phyloP scores from a whole-genome alignment of 805 yeast genomes.

The Zygosaccharomyces bisporus region DNA sequence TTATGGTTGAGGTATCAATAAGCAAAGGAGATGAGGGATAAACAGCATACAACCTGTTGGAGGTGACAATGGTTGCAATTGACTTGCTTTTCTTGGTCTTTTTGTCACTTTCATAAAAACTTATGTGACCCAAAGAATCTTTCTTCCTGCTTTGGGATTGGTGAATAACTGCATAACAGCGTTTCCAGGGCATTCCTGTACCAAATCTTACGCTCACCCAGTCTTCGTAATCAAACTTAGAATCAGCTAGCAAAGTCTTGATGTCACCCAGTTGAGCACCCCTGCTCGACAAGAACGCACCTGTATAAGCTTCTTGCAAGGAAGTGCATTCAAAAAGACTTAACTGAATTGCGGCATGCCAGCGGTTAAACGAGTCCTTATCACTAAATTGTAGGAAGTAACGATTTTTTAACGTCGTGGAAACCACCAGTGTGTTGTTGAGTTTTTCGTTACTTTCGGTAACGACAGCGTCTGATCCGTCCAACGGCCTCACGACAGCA shows the following conservation, averaged over 20 bases:
- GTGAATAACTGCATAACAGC: conserved; percentile 86
- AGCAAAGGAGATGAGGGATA: conserved; percentile 81
- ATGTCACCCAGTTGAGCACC: conserved; percentile 87
- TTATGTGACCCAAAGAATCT: conserved; percentile 55
- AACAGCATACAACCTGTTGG: conserved; percentile 77
- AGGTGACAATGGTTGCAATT: conserved; percentile 73
- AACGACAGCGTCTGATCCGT: conserved; percentile 59
- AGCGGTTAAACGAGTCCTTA: conserved; percentile 56
- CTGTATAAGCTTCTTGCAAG: conserved; percentile 94
- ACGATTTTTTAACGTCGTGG: conserved; percentile 89
- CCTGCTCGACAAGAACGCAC: conserved; percentile 86
- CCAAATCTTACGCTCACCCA: conserved; percentile 96
- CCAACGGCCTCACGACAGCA: conserved; percentile 74
- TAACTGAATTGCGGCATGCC: conserved; percentile 83
- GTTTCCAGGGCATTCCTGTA: conserved; percentile 95
- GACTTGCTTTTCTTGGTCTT: conserved; percentile 62
- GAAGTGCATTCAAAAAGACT: conserved; percentile 76
- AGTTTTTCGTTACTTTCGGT: conserved; percentile 45
- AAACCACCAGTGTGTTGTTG: conserved; percentile 76
- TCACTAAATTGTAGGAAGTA: conserved; percentile 75
- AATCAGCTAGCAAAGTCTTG: conserved; percentile 75
- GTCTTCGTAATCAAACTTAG: conserved; percentile 83
- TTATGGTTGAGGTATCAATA: conserved; percentile 82
- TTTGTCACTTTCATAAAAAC: conserved; percentile 81
- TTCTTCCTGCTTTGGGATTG: conserved; percentile 52